Percentiles rank a stretch among this genome's conserved stretches.
Conservation (phyloP, 2,329 filamentous ascomycete species). For the Cladosporium sp. region DNA sequence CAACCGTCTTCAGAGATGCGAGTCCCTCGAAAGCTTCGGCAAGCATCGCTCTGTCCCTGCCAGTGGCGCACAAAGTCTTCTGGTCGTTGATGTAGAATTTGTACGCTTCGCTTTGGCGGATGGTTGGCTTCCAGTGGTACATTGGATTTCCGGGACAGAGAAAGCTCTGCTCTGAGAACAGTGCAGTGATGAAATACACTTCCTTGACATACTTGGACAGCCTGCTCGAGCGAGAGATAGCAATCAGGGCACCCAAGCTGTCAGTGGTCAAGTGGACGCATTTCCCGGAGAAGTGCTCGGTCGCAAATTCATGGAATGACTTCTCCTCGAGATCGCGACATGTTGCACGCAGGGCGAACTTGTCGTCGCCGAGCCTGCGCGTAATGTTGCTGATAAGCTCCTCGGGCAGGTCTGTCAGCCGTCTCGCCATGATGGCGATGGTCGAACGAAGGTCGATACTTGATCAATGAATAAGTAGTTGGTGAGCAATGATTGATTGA, state of each 20-base stretch:
- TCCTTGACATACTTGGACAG: conserved; percentile 21
- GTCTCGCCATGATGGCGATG: not conserved
- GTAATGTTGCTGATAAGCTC: conserved; percentile 27
- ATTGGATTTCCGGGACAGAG: conserved; percentile 16
- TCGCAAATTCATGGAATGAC: conserved; percentile 26
- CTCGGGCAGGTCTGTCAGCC: conserved; percentile 22
- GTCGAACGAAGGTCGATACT: no score
- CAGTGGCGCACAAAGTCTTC: conserved; percentile 17
- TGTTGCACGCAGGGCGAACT: conserved; percentile 23
- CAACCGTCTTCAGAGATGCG: conserved; percentile 16
- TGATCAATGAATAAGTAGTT: no score
- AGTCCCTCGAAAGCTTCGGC: conserved; percentile 23
- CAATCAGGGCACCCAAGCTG: conserved; percentile 22
- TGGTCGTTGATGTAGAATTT: conserved; percentile 24
- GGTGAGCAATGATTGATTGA: no score
- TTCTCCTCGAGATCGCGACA: conserved; percentile 24
- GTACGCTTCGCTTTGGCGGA: conserved; percentile 25
- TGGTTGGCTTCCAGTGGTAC: conserved; percentile 18
- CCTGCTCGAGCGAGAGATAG: conserved; percentile 22
- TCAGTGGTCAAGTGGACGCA: conserved; percentile 24
- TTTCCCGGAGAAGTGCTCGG: conserved; percentile 24
- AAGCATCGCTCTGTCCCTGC: conserved; percentile 19
- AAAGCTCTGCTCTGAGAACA: conserved; percentile 18
- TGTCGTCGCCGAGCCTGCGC: conserved; percentile 25
- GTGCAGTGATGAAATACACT: conserved; percentile 22